Percentiles rank a stretch among this genome's conserved stretches.
Conservation (phyloP, 257 asterid genomes). For the Galeopsis tetrahit region DNA sequence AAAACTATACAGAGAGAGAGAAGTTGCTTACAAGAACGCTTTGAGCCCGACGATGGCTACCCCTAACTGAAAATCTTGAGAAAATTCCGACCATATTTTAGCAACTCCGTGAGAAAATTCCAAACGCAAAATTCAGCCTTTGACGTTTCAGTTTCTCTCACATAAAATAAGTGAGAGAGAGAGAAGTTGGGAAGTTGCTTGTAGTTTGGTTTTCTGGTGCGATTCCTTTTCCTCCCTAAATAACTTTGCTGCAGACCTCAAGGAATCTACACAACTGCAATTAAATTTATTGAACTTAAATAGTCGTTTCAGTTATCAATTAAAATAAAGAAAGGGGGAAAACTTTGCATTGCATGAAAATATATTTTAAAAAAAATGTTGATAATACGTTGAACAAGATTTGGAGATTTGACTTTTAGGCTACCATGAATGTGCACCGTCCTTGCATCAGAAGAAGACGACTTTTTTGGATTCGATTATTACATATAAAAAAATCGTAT, state of each 20-base stretch:
- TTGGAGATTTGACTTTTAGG: slow-evolving; percentile 9
- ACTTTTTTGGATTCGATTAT: slow-evolving; percentile 17
- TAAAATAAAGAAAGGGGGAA: neutral
- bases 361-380: no score
- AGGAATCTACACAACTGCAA: neutral
- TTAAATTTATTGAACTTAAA: neutral
- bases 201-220: slow-evolving; percentile 37
- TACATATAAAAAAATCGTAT: neutral
- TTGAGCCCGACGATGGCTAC: slow-evolving; percentile 78
- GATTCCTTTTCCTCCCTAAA: slow-evolving; percentile 35
- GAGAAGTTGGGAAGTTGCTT: slow-evolving; percentile 35
- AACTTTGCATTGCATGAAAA: no score
- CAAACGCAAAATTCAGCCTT: neutral
- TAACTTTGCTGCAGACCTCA: slow-evolving; percentile 1
- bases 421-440: slow-evolving; percentile 20
- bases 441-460: slow-evolving; percentile 7
- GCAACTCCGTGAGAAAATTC: neutral
- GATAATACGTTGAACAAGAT: no score
- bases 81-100: slow-evolving; percentile 83
- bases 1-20: slow-evolving; percentile 14
- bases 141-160: slow-evolving; percentile 29
- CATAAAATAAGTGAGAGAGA: slow-evolving; percentile 1
- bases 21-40: slow-evolving; percentile 68
- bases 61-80: slow-evolving; percentile 74
- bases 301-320: neutral